Base-by-base conservation (phyloP, 768 basidiomycete species). In the Cantharellus cinnabarinus region DNA sequence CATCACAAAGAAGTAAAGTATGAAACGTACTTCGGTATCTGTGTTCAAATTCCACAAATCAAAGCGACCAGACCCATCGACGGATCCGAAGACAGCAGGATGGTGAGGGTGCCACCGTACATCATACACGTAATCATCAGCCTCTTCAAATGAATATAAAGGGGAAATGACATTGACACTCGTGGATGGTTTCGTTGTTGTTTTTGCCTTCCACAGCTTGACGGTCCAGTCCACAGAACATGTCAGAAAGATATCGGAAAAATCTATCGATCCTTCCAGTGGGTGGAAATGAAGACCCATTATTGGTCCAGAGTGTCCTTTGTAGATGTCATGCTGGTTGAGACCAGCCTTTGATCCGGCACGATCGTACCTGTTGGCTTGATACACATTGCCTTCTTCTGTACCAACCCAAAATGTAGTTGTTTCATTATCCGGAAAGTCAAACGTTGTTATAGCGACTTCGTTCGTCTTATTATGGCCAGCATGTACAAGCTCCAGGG, bases 61-160 rank as follows among this genome's bases (percentile, higher is more conserved):
- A 69, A 99, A 97, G 69, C 84, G 86, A 35, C 93, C 95, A 2
- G 87, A 85, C 2, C 95, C 95, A 67, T 98, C 91, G 2, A 89
- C 95, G 3, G 81, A 82, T 29, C 88, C 93, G 68, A 98, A 99
- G 53, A 93, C 62, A 1, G 94, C 90, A 10, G 95, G 95, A 70
- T 99, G 93, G 10, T 80, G 75, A 3, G 94, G 91, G 68, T 99
- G 95, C 95, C 95, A 99, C 68, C 85, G 88, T 52, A 89, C 93
- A 72, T 97, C 95, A 71, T 95, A 98, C 5, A 99, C 94, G 68
- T 98, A 97, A 69, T 99, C 95, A 67, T 93, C 90, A 7, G 91
- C 88, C 70, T 97, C 94, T 64, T 99, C 94, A 66, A 99, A 98
- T 44, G 89, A 90, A 68, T 93, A 85, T 34, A 98, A 64, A 2